These are phyloP conservation scores for Suillus subalutaceus DNA, from an alignment of 768 basidiomycete genomes.

Conservation along the genomic window DNA sequence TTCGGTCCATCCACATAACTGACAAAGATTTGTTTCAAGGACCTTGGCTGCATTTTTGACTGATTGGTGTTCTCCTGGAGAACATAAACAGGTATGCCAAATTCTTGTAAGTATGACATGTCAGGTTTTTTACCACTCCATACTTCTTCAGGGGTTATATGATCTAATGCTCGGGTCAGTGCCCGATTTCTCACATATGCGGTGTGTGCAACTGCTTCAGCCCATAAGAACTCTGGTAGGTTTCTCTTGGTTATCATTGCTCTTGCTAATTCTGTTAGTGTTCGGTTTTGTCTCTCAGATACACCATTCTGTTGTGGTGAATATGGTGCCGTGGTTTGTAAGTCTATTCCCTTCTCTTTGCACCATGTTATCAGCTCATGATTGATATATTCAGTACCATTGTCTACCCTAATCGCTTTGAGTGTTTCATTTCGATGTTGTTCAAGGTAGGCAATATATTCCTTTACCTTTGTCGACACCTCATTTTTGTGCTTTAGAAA, in stretches of 20 bases:
- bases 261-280: constrained; percentile 29
- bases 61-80: constrained; percentile 13
- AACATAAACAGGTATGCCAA: constrained; percentile 17
- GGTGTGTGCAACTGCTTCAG: constrained; percentile 31
- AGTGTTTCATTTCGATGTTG: constrained; percentile 10
- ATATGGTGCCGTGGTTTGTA: constrained; percentile 38
- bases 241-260: constrained; percentile 34
- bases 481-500: constrained; percentile 30
- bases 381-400: constrained; percentile 37
- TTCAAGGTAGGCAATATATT: constrained; percentile 18
- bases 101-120: constrained; percentile 32
- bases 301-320: constrained; percentile 40
- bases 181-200: constrained; percentile 31
- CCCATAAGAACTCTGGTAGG: constrained; percentile 35
- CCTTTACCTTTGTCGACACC: constrained; percentile 20
- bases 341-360: constrained; percentile 27
- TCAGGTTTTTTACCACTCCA: constrained; percentile 26
- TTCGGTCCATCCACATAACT: constrained; percentile 14
- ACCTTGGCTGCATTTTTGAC: constrained; percentile 17
- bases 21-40: constrained; percentile 18
- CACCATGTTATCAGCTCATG: constrained; percentile 23
- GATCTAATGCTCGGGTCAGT: background rate
- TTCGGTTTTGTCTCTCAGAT: constrained; percentile 41
- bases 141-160: constrained; percentile 5
- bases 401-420: constrained; percentile 28